Evolutionary conservation across 345 rosid species (phyloP), one percentile per base, ranked within the genome.

Genomic region (Citrus unshiu): DNA sequence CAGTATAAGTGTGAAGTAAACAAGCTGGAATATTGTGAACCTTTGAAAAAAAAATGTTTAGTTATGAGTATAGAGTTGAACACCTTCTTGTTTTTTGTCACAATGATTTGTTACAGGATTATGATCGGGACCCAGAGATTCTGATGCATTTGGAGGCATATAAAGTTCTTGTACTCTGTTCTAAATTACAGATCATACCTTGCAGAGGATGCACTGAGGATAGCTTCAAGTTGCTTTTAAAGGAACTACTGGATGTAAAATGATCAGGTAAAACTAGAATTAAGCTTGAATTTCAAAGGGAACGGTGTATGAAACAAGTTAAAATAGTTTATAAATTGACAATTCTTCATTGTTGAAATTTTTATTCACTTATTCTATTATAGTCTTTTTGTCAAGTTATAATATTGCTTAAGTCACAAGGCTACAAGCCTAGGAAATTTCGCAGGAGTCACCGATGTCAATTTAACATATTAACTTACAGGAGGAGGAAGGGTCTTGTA

Each of bases 71-170:
- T 6, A 24, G 27, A 67, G 21, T 35, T 57, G 22, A 22, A 8
- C 5, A 39, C 51, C 1, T 3, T 29, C 19, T 64, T 37, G 13
- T 30, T 22, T 2, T 1, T 64, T 18, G 32, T 70, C 62, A 75
- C 40, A 29, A 75, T 4, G 62, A 24, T 72, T 70, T 19, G 27
- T 60, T 34, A 49, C 83, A 92, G 98, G 98, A 95, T 83, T 93
- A 87, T 73, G 90, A 89, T 82, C 90, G 98, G 69, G 96, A 93
- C 71, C 91, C 90, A 9, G 88, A 83, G 79, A 84, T 95, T 74
- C 84, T 93, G 69, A 87, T 80, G 77, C 85, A 78, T 80, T 65
- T 95, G 73, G 34, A 76, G 34, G 85, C 93, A 32, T 90, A 29
- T 76, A 82, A 80, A 72, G 89, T 89, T 32, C 77, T 88, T 81